Evolutionary conservation across 2,329 filamentous ascomycete species (phyloP).

Genomic region (Penicillium sp.): DNA sequence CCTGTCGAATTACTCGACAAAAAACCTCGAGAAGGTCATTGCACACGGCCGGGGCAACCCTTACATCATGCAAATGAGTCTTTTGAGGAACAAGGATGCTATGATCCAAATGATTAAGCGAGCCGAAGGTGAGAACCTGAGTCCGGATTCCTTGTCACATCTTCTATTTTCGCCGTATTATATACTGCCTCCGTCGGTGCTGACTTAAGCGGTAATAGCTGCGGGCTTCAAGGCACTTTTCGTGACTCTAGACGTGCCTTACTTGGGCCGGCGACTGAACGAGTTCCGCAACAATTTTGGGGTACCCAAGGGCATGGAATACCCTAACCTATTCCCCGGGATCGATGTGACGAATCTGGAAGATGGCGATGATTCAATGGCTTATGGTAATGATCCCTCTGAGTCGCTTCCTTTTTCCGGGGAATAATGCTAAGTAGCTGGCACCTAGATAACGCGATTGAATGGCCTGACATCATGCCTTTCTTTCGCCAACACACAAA

Average conservation of each 20-base stretch:
- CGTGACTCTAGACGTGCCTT: conserved; percentile 12
- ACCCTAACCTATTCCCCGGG: conserved; percentile 26
- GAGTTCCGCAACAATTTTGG: conserved; percentile 17
- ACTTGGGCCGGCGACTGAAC: conserved; percentile 15
- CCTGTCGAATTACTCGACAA: conserved; percentile 6
- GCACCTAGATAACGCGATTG: not conserved
- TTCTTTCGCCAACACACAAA: conserved; percentile 22
- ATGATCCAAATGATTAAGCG: conserved; percentile 3
- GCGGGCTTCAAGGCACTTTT: conserved; percentile 22
- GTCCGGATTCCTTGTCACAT: no score
- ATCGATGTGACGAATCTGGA: conserved; percentile 19
- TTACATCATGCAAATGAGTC: conserved; percentile 7
- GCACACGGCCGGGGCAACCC: not conserved
- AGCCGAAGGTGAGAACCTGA: not conserved
- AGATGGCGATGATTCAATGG: not conserved
- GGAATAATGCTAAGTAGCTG: not conserved
- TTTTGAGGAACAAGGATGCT: conserved; percentile 2
- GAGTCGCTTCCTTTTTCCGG: not conserved
- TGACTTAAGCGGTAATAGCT: not conserved
- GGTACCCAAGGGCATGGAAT: conserved; percentile 24
- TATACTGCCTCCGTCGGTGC: not conserved
- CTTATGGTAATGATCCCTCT: conserved; percentile 1
- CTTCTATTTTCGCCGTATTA: no score
- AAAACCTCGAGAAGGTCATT: not conserved
- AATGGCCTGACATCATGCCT: conserved; percentile 6